Evolutionary conservation across 129 eudicot species (phyloP), one percentile per base, ranked within the genome.

Genomic region (Artemisia argyi): DNA sequence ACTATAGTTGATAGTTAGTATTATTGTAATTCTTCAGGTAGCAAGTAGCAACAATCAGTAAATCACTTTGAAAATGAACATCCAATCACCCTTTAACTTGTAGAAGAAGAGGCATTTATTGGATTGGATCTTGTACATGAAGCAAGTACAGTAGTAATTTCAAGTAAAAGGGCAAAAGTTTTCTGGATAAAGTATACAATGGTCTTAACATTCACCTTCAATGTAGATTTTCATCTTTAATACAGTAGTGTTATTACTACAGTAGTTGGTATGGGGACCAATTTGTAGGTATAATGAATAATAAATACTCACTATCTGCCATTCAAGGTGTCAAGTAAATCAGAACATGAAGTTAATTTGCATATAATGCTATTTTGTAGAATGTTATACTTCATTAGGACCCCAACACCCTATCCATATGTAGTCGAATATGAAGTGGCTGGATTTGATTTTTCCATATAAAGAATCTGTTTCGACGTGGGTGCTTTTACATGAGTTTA

Each of bases 31-130:
- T 52, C 14, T 51, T 8, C 54, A 47, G 39, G 9, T 61, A 3
- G 32, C 24, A 54, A 24, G 6, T 61, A 63, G 26, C 65, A 55
- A 48, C n/a, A 11, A 20, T 53, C 39, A 32, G 46, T 39, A 39
- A 65, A 55, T 65, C 58, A 51, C 32, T 54, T 20, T 35, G 11
- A 20, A 22, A 63, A 48, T 0, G 14, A 16, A 26, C 35, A 46
- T 61, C 61, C 69, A 26, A 74, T 64, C 44, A 53, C n/a, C 65
- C 14, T 13, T 65, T 11, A 61, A 14, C 53, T 77, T 60, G 61
- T 67, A 19, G 20, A 68, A 66, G 48, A 76, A 76, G 54, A 68
- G 60, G 71, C 14, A 57, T 72, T 19, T 14, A 57, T 46, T 42
- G 66, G 26, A 46, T 28, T 73, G 30, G 56, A n/a, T 60, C 12